Base-by-base conservation (phyloP, 257 asterid genomes). In the Paraleonurus japonicus region DNA sequence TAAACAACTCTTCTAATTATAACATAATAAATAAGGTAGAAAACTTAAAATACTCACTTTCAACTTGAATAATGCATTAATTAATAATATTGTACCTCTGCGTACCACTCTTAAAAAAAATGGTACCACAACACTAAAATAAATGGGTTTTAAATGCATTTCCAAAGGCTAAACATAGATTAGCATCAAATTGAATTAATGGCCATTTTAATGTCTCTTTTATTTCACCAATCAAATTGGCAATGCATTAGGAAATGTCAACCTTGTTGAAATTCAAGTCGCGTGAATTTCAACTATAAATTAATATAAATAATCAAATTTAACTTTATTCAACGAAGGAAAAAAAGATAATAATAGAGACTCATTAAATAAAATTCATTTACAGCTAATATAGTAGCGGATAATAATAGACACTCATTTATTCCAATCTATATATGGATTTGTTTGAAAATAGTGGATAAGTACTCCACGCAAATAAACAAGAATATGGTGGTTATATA, bases 401-500 rank as follows among this genome's bases (percentile, higher is more conserved):
- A 47, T 15, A 47, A 48, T 16, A 48, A 43, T 43, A 41, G n/a
- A 13, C 51, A 13, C 51, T 3, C 54, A 65, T 27, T 58, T 66
- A 7, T 55, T 55, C 19, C 22, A 48, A 16, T 57, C 69, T 19
- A 45, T 7, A 20, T 15, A n/a, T 37, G 33, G 59, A 47, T 64
- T 63, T 15, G 39, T 47, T 26, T 17, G 63, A 67, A 6, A 64
- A 62, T 41, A 33, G 26, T 51, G 59, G 81, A 68, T 76, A 76
- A 15, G 53, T 22, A 26, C 63, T 67, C 71, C 81, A 76, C 76
- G 81, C 74, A 69, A 58, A 45, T 54, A 39, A 47, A 63, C 28
- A 65, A 76, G 20, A 27, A 48, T 30, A 13, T 13, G 17, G 7
- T 41, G 3, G 5, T 43, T 43, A 43, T 43, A 13, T 43, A 32